phyloP scores from a whole-genome alignment of 2,329 filamentous ascomycete genomes.

The Botrytis byssoidea region DNA sequence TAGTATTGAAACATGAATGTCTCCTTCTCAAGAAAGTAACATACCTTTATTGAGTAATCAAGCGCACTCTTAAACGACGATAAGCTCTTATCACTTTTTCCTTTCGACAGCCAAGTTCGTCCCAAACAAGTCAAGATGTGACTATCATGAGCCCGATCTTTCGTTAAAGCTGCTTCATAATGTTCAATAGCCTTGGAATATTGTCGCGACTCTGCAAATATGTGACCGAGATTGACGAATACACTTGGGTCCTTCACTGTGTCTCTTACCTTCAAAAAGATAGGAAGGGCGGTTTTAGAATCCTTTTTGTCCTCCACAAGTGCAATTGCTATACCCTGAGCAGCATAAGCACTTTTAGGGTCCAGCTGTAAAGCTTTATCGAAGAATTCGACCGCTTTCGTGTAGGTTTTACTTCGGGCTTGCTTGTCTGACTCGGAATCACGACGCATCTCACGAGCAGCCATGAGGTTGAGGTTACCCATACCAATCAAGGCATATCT shows the following conservation, averaged over 20 bases:
- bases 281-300: conserved; percentile 73
- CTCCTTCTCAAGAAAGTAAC: conserved; percentile 22
- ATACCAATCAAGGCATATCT: conserved; percentile 95
- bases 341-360: conserved; percentile 90
- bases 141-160: conserved; percentile 61
- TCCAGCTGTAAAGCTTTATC: conserved; percentile 97
- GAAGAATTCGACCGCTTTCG: conserved; percentile 95
- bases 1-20: conserved; percentile 26
- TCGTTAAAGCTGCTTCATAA: conserved; percentile 75
- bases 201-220: conserved; percentile 86
- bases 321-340: conserved; percentile 92
- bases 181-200: conserved; percentile 90
- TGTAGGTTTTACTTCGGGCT: conserved; percentile 82
- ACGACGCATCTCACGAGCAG: conserved; percentile 90
- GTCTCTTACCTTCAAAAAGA: conserved; percentile 88
- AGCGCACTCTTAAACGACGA: conserved; percentile 62
- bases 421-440: conserved; percentile 88
- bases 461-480: conserved; percentile 83
- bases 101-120: conserved; percentile 66
- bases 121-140: conserved; percentile 70
- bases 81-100: conserved; percentile 62
- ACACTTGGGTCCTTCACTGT: conserved; percentile 86
- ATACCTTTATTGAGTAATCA: conserved; percentile 62
- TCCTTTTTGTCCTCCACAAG: conserved; percentile 94
- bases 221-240: conserved; percentile 89